Base-by-base conservation (phyloP, 345 rosid species). In the Bruguiera parviflora region DNA sequence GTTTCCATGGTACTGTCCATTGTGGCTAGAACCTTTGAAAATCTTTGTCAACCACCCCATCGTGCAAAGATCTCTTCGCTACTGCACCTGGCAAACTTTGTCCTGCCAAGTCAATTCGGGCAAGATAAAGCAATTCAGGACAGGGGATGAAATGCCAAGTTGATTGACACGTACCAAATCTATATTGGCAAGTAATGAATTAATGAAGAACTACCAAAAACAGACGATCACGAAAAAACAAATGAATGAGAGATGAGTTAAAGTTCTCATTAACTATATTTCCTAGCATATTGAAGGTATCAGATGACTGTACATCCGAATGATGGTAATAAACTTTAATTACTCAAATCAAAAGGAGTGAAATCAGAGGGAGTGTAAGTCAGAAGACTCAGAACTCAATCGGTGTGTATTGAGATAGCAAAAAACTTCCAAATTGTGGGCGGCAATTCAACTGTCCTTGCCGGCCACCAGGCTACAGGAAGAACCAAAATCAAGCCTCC, bases 1-100 rank as follows among this genome's bases (percentile, higher is more conserved):
- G 75, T 71, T 84, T 74, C 88, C 84, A 47, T 83, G 84, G 78
- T 75, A 73, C 32, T 80, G 87, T 47, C 87, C 85, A 28, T 73
- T 86, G 74, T 77, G 65, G 67, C 85, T 80, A 65, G 97, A 85
- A 53, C 94, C 96, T 53, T 86, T 84, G 35, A 95, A 72, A 78
- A 90, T 76, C 71, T 90, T 87, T 67, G 83, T 90, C 70, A 87
- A 83, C 99, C 99, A 95, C 59, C 86, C 94, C 99, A 95, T 92
- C 62, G 24, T 58, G 71, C n/a, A 13, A 73, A 66, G 67, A 22
- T 53, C 56, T 70, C 67, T 55, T 39, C 37, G 28, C 58, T 64
- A 53, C 47, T 65, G 58, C 64, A 65, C 64, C 64, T 66, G 63
- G 78, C 28, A 75, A 71, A 62, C 73, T 70, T 71, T 55, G 58